A percentile compares a stretch with the other conserved stretches of the same genome.
Conservation (phyloP, 2,329 filamentous ascomycete genomes). For the Venturia effusa region DNA sequence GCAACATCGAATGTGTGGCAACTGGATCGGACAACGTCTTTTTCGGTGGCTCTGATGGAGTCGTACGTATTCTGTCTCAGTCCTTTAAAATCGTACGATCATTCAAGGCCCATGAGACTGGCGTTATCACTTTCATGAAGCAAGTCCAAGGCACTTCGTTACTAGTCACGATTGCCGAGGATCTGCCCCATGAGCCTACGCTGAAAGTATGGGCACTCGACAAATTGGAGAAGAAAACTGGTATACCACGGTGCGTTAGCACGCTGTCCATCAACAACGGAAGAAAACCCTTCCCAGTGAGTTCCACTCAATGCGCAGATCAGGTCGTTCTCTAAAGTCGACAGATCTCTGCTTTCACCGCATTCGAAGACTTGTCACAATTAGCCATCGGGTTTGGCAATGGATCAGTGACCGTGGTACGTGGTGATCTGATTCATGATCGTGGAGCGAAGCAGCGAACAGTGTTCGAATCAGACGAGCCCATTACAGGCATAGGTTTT, state of each 20-base stretch:
- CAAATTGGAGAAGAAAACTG: constrained; percentile 87
- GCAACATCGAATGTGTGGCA: constrained; percentile 70
- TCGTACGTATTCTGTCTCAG: constrained; percentile 76
- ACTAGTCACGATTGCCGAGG: constrained; percentile 78
- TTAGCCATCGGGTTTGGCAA: constrained; percentile 94
- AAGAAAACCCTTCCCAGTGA: constrained; percentile 71
- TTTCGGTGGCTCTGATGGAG: constrained; percentile 73
- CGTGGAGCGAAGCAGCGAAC: constrained; percentile 87
- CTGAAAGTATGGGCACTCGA: constrained; percentile 98
- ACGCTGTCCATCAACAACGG: constrained; percentile 81
- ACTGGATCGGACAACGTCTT: constrained; percentile 85
- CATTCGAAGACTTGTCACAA: constrained; percentile 80
- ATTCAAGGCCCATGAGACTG: constrained; percentile 76
- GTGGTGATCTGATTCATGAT: constrained; percentile 91
- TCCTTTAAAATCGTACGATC: constrained; percentile 77
- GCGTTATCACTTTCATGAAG: constrained; percentile 79
- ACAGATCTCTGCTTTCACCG: constrained; percentile 71
- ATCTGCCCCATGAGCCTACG: constrained; percentile 75
- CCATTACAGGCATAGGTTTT: constrained; percentile 83
- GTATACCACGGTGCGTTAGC: constrained; percentile 76
- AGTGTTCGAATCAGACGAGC: constrained; percentile 93
- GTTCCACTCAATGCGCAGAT: constrained; percentile 30
- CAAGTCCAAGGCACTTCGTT: constrained; percentile 81
- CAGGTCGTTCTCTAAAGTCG: constrained; percentile 27
- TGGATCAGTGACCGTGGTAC: constrained; percentile 83